Conservation (phyloP, 163 green algal genomes). For the Smithsoniella earleae region DNA sequence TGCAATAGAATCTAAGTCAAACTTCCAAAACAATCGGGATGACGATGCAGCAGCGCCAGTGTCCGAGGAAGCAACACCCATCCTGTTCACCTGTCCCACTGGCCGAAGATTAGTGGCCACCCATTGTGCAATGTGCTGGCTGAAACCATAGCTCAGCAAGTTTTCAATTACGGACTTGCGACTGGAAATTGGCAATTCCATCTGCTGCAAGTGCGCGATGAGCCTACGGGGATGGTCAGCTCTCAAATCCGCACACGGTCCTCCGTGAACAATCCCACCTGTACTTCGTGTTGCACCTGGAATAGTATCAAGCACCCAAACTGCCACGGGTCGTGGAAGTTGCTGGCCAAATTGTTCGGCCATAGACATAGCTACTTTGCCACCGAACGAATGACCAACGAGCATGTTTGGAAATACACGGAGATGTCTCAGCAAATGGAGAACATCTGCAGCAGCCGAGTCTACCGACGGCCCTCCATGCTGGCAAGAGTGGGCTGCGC, state of each 20-base stretch:
- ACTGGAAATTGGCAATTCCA: constrained; percentile 59
- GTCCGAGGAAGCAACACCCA: constrained; percentile 4
- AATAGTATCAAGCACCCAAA: constrained; percentile 80
- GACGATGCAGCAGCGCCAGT: not conserved
- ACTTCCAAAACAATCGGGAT: constrained; percentile 47
- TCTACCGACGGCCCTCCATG: constrained; percentile 54
- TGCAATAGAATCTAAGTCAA: constrained; percentile 57
- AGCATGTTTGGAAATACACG: constrained; percentile 78
- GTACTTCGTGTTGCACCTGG: too few species aligned
- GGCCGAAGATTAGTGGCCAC: constrained; percentile 70
- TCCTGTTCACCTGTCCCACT: constrained; percentile 61
- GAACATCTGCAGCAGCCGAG: constrained; percentile 61
- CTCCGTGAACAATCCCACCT: too few species aligned
- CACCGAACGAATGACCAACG: constrained; percentile 88
- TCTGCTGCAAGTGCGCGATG: constrained; percentile 54
- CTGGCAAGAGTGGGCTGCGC: constrained; percentile 32
- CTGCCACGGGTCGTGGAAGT: constrained; percentile 62
- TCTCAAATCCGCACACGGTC: too few species aligned
- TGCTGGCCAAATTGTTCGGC: constrained; percentile 64
- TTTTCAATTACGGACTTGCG: constrained; percentile 52
- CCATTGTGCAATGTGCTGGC: constrained; percentile 53
- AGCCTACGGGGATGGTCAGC: constrained; percentile 69
- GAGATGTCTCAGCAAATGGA: constrained; percentile 62
- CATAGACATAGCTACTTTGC: constrained; percentile 88
- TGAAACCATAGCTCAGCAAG: constrained; percentile 49